Evolutionary conservation across 805 yeast genomes (phyloP).

Genomic region (Yarrowia sp.): DNA sequence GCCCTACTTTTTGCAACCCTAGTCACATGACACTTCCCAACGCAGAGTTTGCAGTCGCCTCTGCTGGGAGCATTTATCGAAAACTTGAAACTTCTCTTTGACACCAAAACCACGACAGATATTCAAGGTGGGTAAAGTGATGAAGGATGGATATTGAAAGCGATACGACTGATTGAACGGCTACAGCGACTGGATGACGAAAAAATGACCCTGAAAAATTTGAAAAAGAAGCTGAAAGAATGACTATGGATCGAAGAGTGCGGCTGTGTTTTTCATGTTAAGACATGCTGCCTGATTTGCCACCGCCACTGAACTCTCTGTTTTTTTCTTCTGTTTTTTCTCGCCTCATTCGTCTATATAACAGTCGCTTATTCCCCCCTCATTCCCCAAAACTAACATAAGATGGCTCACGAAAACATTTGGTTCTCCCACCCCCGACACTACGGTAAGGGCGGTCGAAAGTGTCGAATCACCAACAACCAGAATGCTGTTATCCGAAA

Average conservation of each 20-base stretch:
- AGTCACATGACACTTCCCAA: neutral
- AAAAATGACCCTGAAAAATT: neutral
- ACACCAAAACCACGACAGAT: conserved; percentile 26
- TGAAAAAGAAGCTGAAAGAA: neutral
- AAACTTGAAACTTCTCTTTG: conserved; percentile 16
- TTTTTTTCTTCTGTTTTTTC: neutral
- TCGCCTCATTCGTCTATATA: too few species aligned
- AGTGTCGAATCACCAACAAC: conserved; percentile 98
- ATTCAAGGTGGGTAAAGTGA: conserved; percentile 20
- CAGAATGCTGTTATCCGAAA: conserved; percentile 99
- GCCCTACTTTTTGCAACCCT: conserved; percentile 18
- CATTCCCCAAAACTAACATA: conserved; percentile 42
- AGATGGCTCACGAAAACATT: conserved; percentile 99
- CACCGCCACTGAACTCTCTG: neutral
- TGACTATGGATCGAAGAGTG: too few species aligned
- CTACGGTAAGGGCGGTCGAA: conserved; percentile 99
- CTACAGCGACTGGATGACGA: neutral
- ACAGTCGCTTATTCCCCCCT: neutral
- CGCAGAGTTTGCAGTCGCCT: conserved; percentile 8
- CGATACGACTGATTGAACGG: neutral
- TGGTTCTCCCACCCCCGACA: conserved; percentile 99
- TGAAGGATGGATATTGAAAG: too few species aligned
- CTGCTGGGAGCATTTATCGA: neutral
- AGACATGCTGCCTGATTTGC: neutral
- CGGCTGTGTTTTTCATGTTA: too few species aligned